Base-by-base conservation (phyloP, 495 filamentous ascomycete genomes). In the Mytilinidion resinicola region DNA sequence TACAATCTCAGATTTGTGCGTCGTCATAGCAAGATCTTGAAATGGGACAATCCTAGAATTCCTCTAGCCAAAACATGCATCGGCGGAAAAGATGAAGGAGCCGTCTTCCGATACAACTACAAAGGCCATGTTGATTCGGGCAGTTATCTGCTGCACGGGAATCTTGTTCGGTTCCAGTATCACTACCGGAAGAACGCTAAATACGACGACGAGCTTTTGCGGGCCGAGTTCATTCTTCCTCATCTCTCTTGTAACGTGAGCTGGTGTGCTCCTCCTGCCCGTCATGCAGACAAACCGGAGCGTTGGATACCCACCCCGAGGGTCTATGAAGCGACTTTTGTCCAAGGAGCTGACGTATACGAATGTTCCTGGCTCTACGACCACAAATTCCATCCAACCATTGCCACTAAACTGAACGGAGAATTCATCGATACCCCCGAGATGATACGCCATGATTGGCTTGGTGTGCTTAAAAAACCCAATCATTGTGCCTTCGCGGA, bases 351-450 rank as follows among this genome's bases (percentile, higher is more conserved):
- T 9, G 74, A 82, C 63, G 77, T 81, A 15, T 83, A 80, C 51
- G 74, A 81, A 52, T 73, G 76, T 53, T 75, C 71, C 21, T 84
- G 81, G 81, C 59, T 76, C 7, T 85, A 85, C 53, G 80, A 84
- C 56, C 82, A 85, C 67, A 82, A 83, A 66, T 83, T 80, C 65
- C 80, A 83, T 64, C 81, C 82, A 9, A 78, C 73, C 3, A 82
- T 85, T 36, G 71, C 76, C 48, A 83, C 80, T 8, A 83, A 76
- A 25, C 72, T 83, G 33, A 83, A 85, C 50, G 81, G 79, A 10
- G 68, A 77, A 56, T 70, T 72, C 42, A 69, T 81, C 1, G 74
- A 77, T 52, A 84, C 82, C 2, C 82, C 82, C n/a, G 72, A 77
- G 10, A 80, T 84, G 75, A 82, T 85, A 53, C 74, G 77, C 49